Evolutionary conservation across 768 basidiomycete species (phyloP).

Genomic region (Krasilnikovozyma curviuscula): DNA sequence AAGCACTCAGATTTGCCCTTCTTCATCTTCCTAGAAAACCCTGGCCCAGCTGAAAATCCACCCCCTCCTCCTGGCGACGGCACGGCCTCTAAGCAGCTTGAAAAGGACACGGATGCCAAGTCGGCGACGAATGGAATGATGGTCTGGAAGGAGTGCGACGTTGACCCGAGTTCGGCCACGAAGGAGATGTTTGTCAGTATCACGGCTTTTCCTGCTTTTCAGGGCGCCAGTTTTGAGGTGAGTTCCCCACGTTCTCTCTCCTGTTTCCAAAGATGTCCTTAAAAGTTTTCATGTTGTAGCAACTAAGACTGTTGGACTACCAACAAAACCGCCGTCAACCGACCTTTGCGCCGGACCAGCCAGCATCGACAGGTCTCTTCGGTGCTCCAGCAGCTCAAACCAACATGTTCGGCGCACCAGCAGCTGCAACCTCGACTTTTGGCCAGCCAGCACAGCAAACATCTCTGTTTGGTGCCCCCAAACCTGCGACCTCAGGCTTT

Average conservation of each 20-base stretch:
- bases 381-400: slow-evolving; percentile 1
- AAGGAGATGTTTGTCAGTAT: too few relatives aligned
- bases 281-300: not conserved
- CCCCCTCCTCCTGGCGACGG: slow-evolving; percentile 2
- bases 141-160: slow-evolving; percentile 3
- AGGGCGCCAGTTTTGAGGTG: slow-evolving; percentile 6
- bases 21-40: not conserved
- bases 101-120: slow-evolving; percentile 8
- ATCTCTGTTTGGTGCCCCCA: too few relatives aligned
- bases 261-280: not conserved
- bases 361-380: slow-evolving; percentile 1
- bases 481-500: slow-evolving; percentile 3
- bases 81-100: too few relatives aligned
- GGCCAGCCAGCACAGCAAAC: slow-evolving; percentile 1
- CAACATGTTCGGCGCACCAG: slow-evolving; percentile 7
- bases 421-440: slow-evolving; percentile 6
- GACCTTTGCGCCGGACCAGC: slow-evolving; percentile 5
- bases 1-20: not conserved
- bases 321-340: slow-evolving; percentile 7
- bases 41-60: slow-evolving; percentile 1
- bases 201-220: slow-evolving; percentile 11
- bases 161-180: too few relatives aligned
- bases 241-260: not conserved
- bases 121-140: slow-evolving; percentile 1
- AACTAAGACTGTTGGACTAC: slow-evolving; percentile 10